These are phyloP conservation scores for Populus hybrid DNA, from an alignment of 441 rosid species.

Conservation along the genomic window DNA sequence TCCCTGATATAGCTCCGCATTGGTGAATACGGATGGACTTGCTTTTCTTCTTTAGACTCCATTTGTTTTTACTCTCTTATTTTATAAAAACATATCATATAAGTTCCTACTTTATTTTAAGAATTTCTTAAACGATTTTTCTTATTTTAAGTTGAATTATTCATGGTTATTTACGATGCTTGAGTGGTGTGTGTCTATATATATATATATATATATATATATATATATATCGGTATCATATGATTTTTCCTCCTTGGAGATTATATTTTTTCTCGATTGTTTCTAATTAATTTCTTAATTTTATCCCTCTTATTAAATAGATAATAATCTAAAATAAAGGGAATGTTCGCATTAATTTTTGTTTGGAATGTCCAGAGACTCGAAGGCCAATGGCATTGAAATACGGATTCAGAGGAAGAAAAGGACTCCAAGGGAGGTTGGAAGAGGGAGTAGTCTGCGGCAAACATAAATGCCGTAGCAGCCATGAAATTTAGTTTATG, in stretches of 20 bases:
- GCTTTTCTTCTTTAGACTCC: background rate
- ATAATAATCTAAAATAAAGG: background rate
- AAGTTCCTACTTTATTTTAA: no score
- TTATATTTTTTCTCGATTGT: background rate
- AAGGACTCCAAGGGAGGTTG: background rate
- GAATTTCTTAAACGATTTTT: no score
- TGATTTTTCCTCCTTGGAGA: background rate
- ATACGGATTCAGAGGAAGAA: background rate
- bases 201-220: no score
- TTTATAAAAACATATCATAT: no score
- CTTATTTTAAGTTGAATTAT: no score
- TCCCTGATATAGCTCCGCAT: background rate
- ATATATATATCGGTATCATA: background rate
- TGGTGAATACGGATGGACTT: background rate
- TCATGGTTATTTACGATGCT: background rate
- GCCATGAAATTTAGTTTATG: background rate
- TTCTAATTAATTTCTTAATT: background rate
- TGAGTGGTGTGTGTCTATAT: background rate
- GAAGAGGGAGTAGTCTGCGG: background rate
- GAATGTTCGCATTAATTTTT: background rate
- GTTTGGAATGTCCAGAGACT: background rate
- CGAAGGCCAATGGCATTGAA: background rate
- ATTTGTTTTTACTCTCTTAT: no score
- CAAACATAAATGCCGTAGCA: background rate
- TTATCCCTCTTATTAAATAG: background rate